A percentile compares a stretch with the other conserved stretches of the same genome.
phyloP scores from a whole-genome alignment of 495 filamentous ascomycete species.

The Aspergillus taichungensis region DNA sequence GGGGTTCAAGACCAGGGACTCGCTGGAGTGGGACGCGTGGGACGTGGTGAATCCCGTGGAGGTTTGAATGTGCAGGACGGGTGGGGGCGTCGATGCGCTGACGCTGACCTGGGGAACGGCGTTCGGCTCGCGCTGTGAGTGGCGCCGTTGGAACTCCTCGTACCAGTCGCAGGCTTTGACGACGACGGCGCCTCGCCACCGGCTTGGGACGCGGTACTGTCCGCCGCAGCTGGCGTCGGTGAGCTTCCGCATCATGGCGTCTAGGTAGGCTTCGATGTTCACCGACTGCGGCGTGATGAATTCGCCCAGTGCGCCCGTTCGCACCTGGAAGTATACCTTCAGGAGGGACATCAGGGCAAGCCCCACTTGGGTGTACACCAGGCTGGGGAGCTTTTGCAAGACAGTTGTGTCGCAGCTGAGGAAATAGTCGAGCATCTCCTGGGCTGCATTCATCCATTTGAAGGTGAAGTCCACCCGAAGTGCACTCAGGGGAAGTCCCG shows the following conservation, averaged over 20 bases:
- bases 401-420: constrained; percentile 29
- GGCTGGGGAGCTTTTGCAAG: constrained; percentile 37
- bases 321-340: constrained; percentile 42
- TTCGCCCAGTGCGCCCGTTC: constrained; percentile 33
- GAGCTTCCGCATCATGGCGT: constrained; percentile 28
- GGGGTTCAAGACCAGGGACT: constrained; percentile 9
- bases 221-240: constrained; percentile 29
- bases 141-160: constrained; percentile 23
- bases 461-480: constrained; percentile 41
- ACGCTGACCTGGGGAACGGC: background rate
- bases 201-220: constrained; percentile 30
- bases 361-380: constrained; percentile 36
- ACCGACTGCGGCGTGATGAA: constrained; percentile 33
- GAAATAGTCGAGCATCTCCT: constrained; percentile 39
- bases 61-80: constrained; percentile 6
- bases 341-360: constrained; percentile 38
- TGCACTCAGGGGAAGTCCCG: constrained; percentile 24
- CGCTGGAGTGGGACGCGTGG: constrained; percentile 3
- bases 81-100: constrained; percentile 1
- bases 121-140: constrained; percentile 4
- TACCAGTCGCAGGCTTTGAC: constrained; percentile 31
- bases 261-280: constrained; percentile 38
- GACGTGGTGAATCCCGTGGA: constrained; percentile 4
- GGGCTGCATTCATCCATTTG: constrained; percentile 41
- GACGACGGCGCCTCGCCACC: constrained; percentile 30